phyloP scores from a whole-genome alignment of 2,329 filamentous ascomycete genomes.

The Arthroderma sp. region DNA sequence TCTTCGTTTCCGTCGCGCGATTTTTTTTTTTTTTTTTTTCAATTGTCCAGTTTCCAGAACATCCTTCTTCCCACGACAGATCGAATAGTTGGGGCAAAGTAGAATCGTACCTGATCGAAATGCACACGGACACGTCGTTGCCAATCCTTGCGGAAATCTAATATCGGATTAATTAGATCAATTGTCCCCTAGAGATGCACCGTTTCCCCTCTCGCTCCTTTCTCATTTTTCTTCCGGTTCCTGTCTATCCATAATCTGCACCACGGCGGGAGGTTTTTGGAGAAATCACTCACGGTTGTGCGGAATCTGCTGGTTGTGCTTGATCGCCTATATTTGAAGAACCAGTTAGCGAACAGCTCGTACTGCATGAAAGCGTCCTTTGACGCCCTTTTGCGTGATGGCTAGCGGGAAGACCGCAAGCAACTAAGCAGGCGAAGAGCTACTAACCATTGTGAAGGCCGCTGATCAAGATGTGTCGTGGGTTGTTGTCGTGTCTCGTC shows the following conservation, averaged over 20 bases:
- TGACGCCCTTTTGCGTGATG: no score
- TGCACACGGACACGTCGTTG: constrained; percentile 97
- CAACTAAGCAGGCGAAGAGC: not conserved
- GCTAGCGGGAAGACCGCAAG: constrained; percentile 4
- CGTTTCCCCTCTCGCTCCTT: not conserved
- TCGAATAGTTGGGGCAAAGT: constrained; percentile 12
- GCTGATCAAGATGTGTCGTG: constrained; percentile 34
- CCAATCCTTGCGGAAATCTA: constrained; percentile 99
- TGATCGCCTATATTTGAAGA: constrained; percentile 60
- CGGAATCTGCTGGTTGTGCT: constrained; percentile 98
- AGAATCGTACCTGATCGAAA: constrained; percentile 87
- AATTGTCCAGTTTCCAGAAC: not conserved
- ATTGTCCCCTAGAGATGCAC: not conserved
- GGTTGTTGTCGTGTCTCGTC: constrained; percentile 32
- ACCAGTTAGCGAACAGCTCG: not conserved
- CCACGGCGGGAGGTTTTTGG: not conserved
- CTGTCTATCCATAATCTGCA: no score
- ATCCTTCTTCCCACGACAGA: constrained; percentile 15
- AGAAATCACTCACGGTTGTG: constrained; percentile 64
- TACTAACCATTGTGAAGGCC: constrained; percentile 39
- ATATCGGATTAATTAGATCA: constrained; percentile 16
- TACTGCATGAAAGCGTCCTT: no score
- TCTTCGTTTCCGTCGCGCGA: not conserved
- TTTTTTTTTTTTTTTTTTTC: not conserved
- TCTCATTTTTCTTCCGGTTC: not conserved